phyloP scores from a whole-genome alignment of 768 basidiomycete genomes.

The Neoboletus magnificus region DNA sequence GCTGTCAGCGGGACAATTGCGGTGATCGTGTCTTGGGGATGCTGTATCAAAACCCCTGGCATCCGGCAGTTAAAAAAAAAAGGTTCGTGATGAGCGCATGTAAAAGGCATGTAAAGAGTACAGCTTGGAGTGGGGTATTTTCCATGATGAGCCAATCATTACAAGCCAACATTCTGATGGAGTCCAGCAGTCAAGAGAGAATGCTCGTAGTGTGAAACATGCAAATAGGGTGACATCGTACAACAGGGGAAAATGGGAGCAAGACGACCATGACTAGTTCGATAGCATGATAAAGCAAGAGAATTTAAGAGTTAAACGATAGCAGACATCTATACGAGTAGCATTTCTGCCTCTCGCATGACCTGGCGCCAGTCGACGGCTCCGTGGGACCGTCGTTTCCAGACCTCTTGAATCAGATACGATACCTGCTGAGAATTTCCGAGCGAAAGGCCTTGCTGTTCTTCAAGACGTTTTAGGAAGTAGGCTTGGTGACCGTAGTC shows the following conservation, averaged over 20 bases:
- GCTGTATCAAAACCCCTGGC: not conserved
- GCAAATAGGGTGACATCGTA: conserved; percentile 9
- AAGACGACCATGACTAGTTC: not conserved
- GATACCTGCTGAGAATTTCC: conserved; percentile 64
- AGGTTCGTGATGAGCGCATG: conserved; percentile 4
- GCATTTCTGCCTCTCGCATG: conserved; percentile 48
- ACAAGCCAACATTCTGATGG: conserved; percentile 18
- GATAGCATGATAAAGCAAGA: conserved; percentile 3
- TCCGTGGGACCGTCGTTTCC: conserved; percentile 42
- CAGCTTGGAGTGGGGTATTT: conserved; percentile 22
- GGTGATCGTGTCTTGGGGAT: not conserved
- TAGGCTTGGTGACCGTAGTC: conserved; percentile 39
- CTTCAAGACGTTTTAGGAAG: conserved; percentile 45
- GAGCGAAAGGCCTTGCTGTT: conserved; percentile 50
- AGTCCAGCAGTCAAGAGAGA: conserved; percentile 17
- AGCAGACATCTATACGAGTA: conserved; percentile 50
- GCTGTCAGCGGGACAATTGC: conserved; percentile 1
- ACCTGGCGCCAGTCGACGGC: conserved; percentile 62
- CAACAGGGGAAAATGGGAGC: conserved; percentile 7
- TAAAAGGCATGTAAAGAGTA: conserved; percentile 10
- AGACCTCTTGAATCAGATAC: conserved; percentile 54
- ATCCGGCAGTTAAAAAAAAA: not conserved
- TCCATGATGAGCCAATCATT: conserved; percentile 15
- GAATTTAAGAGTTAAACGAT: not conserved
- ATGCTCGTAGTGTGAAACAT: conserved; percentile 8